Base-by-base conservation (phyloP, 192 early-diverging fungal species). In the Allomyces macrogynus region DNA sequence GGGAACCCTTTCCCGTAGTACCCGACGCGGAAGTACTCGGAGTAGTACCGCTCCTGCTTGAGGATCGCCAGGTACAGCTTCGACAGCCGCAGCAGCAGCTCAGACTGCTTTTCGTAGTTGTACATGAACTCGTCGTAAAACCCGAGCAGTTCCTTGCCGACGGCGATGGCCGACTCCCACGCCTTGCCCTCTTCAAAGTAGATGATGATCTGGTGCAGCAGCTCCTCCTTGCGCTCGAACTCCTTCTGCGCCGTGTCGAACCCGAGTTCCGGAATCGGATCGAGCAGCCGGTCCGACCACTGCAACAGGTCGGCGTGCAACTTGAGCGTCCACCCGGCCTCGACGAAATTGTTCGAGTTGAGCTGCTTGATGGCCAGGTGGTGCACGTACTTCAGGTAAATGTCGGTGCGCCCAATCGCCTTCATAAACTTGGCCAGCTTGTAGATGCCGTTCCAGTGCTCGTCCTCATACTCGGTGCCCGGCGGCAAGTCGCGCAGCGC, bases 321-420 rank as follows among this genome's bases (percentile, higher is more conserved):
- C 65, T 79, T 82, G 5, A 89, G 71, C 0, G 87, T 75, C 66
- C 86, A 65, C 1, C 78, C 87, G 5, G 87, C 83, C 68, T 89
- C 87, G 18, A 83, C 74, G 63, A 66, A 76, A 63, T 87, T 84
- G 42, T 74, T 68, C 23, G 69, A 64, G 25, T 73, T 67, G 14
- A 82, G 23, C 66, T 87, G 86, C 62, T 84, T 73, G 4, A 81
- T 70, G 20, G 79, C 71, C 23, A 89, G 65, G 49, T 76, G 71
- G 61, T 87, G 81, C 10, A 84, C 83, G 66, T 87, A 86, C 71
- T 85, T 81, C 11, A 86, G 70, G 64, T 86, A 86, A 10, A 86
- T 74, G 25, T 76, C 75, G 25, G 75, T 75, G 22, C 83, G 78
- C 23, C 81, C 79, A 23, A 76, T 80, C 26, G 75, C 71, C 26